Percentiles rank a stretch among this genome's conserved stretches.
Evolutionary conservation across 305 asterid genomes (phyloP).

Genomic region (Solanum hybrid): DNA sequence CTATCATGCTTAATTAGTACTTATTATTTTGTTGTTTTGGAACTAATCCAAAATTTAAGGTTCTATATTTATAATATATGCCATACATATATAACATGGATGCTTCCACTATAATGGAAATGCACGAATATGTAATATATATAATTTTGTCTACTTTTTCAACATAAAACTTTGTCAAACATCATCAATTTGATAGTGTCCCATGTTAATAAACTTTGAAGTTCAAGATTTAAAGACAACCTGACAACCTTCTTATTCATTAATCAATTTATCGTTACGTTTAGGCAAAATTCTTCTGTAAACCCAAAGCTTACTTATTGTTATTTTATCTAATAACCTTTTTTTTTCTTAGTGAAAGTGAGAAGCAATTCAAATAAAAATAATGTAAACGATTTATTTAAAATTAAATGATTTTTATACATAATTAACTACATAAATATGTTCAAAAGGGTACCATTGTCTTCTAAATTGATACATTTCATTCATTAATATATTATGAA

Average conservation of each 20-base stretch:
- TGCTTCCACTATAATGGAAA: background rate
- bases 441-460: background rate
- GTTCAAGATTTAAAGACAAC: background rate
- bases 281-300: background rate
- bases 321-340: background rate
- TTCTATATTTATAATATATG: background rate
- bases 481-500: background rate
- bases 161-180: background rate
- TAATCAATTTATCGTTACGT: background rate
- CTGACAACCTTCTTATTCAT: background rate
- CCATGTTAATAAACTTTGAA: background rate
- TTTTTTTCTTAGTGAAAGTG: background rate
- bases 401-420: background rate
- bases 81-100: background rate
- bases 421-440: background rate
- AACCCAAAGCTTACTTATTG: background rate
- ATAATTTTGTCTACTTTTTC: background rate
- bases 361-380: background rate
- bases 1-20: background rate
- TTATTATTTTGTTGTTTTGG: background rate
- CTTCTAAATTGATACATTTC: background rate
- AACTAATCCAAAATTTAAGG: background rate
- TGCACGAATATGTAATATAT: background rate
- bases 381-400: background rate
- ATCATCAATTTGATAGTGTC: background rate